A percentile compares a stretch with the other conserved stretches of the same genome.
phyloP scores from a whole-genome alignment of 768 basidiomycete species.

The Amanita pallidorosea region DNA sequence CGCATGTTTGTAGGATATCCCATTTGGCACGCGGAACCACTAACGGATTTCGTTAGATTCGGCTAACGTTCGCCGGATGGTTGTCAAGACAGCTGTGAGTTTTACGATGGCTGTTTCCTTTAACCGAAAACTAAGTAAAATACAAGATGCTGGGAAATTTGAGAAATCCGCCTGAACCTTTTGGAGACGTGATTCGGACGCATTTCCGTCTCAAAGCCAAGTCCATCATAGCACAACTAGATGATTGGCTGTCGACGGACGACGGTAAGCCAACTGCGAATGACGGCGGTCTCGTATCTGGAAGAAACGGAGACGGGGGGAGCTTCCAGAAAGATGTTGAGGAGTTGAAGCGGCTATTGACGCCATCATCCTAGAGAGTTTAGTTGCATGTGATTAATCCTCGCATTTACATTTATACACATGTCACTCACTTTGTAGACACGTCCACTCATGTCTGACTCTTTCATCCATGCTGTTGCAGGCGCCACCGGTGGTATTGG shows the following conservation, averaged over 20 bases:
- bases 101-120: background rate
- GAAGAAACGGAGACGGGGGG: constrained; percentile 28
- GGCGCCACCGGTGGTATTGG: constrained; percentile 85
- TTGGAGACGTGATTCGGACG: constrained; percentile 77
- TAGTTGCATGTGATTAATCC: constrained; percentile 1
- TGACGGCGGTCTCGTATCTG: constrained; percentile 38
- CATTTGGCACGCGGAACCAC: background rate
- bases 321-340: constrained; percentile 59
- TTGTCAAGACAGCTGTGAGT: constrained; percentile 74
- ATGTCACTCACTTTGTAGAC: background rate
- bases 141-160: constrained; percentile 76
- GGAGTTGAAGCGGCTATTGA: constrained; percentile 55
- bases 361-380: constrained; percentile 1
- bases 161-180: constrained; percentile 75
- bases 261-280: constrained; percentile 50
- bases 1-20: constrained; percentile 46
- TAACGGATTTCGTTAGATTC: constrained; percentile 44
- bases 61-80: constrained; percentile 89
- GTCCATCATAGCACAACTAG: constrained; percentile 60
- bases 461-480: constrained; percentile 75
- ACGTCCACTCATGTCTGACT: constrained; percentile 48
- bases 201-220: constrained; percentile 84
- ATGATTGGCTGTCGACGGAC: constrained; percentile 67
- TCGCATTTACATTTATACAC: background rate
- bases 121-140: background rate